These are phyloP conservation scores for Tremella yokohamensis DNA, from an alignment of 768 basidiomycete species.

Conservation along the genomic window DNA sequence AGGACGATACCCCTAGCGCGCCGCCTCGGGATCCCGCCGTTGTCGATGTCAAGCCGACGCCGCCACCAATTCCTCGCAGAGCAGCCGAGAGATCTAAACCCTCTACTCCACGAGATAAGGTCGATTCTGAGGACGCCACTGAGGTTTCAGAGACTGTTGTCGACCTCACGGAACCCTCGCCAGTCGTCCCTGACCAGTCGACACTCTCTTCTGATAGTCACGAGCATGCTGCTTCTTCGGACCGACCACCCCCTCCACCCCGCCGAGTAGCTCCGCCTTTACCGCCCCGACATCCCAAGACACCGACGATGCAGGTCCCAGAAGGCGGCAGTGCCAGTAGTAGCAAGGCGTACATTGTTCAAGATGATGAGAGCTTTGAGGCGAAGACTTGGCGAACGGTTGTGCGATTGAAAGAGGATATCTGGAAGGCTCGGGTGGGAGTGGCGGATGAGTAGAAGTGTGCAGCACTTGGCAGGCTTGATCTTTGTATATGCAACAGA, in stretches of 20 bases:
- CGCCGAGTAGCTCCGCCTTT: constrained; percentile 21
- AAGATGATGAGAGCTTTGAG: constrained; percentile 41
- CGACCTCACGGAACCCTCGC: too few relatives aligned
- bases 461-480: too few relatives aligned
- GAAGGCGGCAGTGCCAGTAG: constrained; percentile 8
- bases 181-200: too few relatives aligned
- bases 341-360: constrained; percentile 24
- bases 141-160: too few relatives aligned
- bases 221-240: not conserved
- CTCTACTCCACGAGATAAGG: too few relatives aligned
- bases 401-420: constrained; percentile 47
- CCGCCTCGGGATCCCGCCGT: too few relatives aligned
- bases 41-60: too few relatives aligned
- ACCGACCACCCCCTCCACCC: constrained; percentile 5
- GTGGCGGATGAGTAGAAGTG: constrained; percentile 25
- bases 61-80: too few relatives aligned
- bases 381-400: constrained; percentile 46
- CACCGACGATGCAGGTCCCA: constrained; percentile 21
- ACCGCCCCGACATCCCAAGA: constrained; percentile 24
- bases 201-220: not conserved
- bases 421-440: constrained; percentile 46
- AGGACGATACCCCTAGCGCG: too few relatives aligned
- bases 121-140: too few relatives aligned
- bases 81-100: too few relatives aligned
- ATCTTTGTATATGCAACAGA: too few relatives aligned